Evolutionary conservation across 2,329 filamentous ascomycete genomes (phyloP).

Genomic region (Fusarium sulawesiense): DNA sequence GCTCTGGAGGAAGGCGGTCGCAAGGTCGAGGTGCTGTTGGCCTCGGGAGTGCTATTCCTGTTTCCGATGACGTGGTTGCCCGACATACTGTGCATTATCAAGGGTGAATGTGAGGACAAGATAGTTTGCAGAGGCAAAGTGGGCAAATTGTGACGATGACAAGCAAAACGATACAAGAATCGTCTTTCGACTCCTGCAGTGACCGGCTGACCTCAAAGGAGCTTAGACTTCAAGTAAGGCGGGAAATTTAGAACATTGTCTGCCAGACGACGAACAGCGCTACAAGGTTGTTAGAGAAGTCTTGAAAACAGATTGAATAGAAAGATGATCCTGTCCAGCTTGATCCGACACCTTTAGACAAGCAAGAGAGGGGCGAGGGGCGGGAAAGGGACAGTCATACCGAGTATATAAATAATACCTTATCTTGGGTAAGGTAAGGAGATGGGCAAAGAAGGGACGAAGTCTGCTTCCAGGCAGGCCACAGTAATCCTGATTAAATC

Average conservation of each 20-base stretch:
- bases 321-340: neutral
- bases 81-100: conserved; percentile 70
- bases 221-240: conserved; percentile 54
- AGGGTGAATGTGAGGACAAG: conserved; percentile 15
- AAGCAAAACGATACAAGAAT: conserved; percentile 45
- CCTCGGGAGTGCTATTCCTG: conserved; percentile 97
- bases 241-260: conserved; percentile 52
- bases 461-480: conserved; percentile 56
- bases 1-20: conserved; percentile 84
- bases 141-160: conserved; percentile 35
- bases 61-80: conserved; percentile 79
- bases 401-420: conserved; percentile 43
- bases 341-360: conserved; percentile 35
- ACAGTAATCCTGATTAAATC: conserved; percentile 46
- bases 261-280: conserved; percentile 41
- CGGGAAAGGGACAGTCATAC: conserved; percentile 38
- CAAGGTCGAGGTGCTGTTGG: conserved; percentile 81
- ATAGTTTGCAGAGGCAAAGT: conserved; percentile 21
- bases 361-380: conserved; percentile 8
- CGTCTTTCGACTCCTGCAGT: conserved; percentile 74
- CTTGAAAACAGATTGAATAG: conserved; percentile 11
- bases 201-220: conserved; percentile 86
- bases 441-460: conserved; percentile 48
- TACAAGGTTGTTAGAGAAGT: conserved; percentile 33
- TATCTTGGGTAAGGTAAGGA: conserved; percentile 17